These are phyloP conservation scores for Madurella mycetomatis DNA, from an alignment of 2,329 filamentous ascomycete genomes.

Conservation along the genomic window DNA sequence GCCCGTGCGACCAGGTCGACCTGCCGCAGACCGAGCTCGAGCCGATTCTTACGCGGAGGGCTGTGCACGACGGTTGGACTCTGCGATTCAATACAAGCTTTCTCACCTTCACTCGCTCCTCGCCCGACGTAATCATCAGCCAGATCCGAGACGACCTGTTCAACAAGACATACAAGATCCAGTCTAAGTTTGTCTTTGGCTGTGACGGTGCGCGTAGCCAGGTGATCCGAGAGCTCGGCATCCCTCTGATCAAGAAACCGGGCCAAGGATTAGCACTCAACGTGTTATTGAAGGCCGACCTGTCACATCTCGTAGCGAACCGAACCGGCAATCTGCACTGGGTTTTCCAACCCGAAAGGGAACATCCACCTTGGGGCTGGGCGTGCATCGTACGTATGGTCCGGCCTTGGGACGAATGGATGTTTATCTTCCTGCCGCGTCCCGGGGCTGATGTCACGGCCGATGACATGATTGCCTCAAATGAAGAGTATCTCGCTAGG, in stretches of 20 bases:
- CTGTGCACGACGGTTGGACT: slow-evolving; percentile 37
- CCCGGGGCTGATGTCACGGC: slow-evolving; percentile 35
- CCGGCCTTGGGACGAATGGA: slow-evolving; percentile 59
- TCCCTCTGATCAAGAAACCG: slow-evolving; percentile 31
- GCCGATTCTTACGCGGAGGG: slow-evolving; percentile 40
- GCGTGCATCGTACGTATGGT: slow-evolving; percentile 53
- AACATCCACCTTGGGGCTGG: slow-evolving; percentile 49
- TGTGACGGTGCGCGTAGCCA: slow-evolving; percentile 45
- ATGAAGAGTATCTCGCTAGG: slow-evolving; percentile 42
- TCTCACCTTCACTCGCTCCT: slow-evolving; percentile 29
- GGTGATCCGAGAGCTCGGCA: slow-evolving; percentile 32
- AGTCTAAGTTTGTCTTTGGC: slow-evolving; percentile 53
- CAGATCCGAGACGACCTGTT: slow-evolving; percentile 21
- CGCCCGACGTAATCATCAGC: slow-evolving; percentile 26
- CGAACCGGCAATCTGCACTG: slow-evolving; percentile 54
- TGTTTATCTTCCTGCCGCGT: slow-evolving; percentile 49
- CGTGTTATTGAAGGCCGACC: slow-evolving; percentile 39
- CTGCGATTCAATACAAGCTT: slow-evolving; percentile 39
- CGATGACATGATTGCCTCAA: slow-evolving; percentile 33
- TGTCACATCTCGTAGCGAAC: slow-evolving; percentile 43
- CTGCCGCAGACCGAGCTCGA: slow-evolving; percentile 44
- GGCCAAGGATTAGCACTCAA: slow-evolving; percentile 35
- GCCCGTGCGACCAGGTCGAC: slow-evolving; percentile 41
- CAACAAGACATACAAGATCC: slow-evolving; percentile 34
- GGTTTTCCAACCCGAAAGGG: slow-evolving; percentile 52